These are phyloP conservation scores for Solanum arcanum DNA, from an alignment of 257 asterid genomes.

Conservation along the genomic window DNA sequence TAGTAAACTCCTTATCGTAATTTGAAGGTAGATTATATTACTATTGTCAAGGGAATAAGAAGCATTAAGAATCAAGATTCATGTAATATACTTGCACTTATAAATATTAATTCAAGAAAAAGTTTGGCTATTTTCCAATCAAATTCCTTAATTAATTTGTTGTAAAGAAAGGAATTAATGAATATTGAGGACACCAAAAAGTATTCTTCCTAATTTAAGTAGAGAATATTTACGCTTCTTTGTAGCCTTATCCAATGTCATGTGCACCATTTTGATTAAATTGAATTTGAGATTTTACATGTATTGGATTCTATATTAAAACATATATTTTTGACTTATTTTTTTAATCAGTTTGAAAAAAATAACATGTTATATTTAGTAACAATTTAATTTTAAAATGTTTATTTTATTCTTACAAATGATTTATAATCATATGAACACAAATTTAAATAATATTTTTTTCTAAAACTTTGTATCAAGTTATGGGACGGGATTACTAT, in stretches of 20 bases:
- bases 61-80: not conserved
- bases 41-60: not conserved
- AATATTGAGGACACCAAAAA: not conserved
- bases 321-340: too few species aligned
- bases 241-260: not conserved
- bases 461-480: not conserved
- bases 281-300: not conserved
- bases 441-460: too few species aligned
- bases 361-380: too few species aligned
- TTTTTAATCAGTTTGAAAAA: too few species aligned
- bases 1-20: not conserved
- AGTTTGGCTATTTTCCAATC: not conserved
- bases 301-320: not conserved
- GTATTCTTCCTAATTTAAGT: not conserved
- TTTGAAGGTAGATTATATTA: not conserved
- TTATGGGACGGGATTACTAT: not conserved
- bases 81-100: not conserved
- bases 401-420: too few species aligned
- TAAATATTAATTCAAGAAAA: not conserved
- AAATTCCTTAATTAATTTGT: not conserved
- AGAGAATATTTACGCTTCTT: not conserved
- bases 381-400: too few species aligned
- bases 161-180: conserved; percentile 1
- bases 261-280: not conserved
- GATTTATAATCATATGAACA: not conserved